A percentile compares a stretch with the other conserved stretches of the same genome.
These are phyloP conservation scores for Candolleomyces aberdarensis DNA, from an alignment of 768 basidiomycete genomes.

Conservation along the genomic window DNA sequence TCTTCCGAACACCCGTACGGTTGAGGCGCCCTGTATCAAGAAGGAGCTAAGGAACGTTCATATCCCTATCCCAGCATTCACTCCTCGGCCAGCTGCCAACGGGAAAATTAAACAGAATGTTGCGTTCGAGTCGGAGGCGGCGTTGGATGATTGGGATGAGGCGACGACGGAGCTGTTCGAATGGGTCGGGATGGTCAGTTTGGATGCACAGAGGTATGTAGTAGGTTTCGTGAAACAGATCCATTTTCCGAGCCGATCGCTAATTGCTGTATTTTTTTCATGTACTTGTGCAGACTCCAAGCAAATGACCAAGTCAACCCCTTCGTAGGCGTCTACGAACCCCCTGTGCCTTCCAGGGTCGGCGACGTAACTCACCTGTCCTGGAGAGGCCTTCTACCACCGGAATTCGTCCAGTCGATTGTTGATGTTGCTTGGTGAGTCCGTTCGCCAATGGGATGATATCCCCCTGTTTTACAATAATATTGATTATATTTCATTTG, in stretches of 20 bases:
- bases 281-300: constrained; percentile 38
- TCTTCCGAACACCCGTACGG: neutral
- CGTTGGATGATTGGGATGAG: constrained; percentile 49
- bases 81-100: constrained; percentile 21
- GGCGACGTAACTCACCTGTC: constrained; percentile 50
- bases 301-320: constrained; percentile 67
- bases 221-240: constrained; percentile 18
- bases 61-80: constrained; percentile 23
- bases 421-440: constrained; percentile 45
- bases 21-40: constrained; percentile 4
- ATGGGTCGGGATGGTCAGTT: constrained; percentile 69
- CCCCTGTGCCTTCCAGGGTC: constrained; percentile 42
- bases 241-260: neutral
- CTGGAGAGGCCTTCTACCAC: constrained; percentile 59
- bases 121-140: constrained; percentile 22
- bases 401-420: constrained; percentile 49
- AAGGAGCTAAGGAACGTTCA: neutral
- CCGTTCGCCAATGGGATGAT: neutral
- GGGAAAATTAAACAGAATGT: neutral
- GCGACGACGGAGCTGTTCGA: constrained; percentile 52
- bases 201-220: constrained; percentile 73
- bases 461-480: neutral
- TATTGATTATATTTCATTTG: too few species aligned
- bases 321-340: constrained; percentile 63
- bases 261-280: neutral